Base-by-base conservation (phyloP, 352 stramenopile species). In the Aphanomyces stellatus region DNA sequence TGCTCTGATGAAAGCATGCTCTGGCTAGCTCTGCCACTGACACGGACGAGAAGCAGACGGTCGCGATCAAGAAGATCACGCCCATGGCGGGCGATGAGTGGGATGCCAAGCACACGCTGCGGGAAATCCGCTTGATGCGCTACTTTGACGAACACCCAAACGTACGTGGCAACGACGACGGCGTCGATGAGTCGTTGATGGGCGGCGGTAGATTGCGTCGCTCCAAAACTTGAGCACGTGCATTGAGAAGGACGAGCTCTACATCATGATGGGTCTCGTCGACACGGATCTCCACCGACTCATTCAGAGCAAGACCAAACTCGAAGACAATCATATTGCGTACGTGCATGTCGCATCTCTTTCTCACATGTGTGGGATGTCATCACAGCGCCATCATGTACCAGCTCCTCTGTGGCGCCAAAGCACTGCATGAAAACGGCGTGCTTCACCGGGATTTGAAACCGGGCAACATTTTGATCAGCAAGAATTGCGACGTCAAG, bases 221-320 rank as follows among this genome's bases (percentile, higher is more conserved):
- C 63, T 93, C 35, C 78, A 91, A 53, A 91, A 89, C 69, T 67
- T 93, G 59, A 93, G 84, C 73, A 93, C 82, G 19, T 93, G 84
- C 55, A 83, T 82, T 15, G 82, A 85, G 30, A 89, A 96, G 51
- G 91, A 98, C 72, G 91, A 97, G 72, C 77, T 98, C 19, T 98
- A 97, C 71, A 90, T 98, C 67, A 95, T 96, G 71, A 98, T 98
- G 92, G 88, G 97, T 46, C 81, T 97, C 35, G 86, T 98, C 10
- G 93, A 98, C 71, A 97, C 86, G 4, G 93, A 98, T 72, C 77
- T 98, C 35, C 88, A 96, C 49, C 77, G 85, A 0, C 79, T 96
- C 63, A 95, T 96, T 42, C 87, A 93, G 73, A 92, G 79, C 74
- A 90, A 91, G 61, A 93, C 85, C 4, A 93, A 91, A 62, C 80